phyloP scores from a whole-genome alignment of 805 yeast species.

The Sugiyamaella floridensis region DNA sequence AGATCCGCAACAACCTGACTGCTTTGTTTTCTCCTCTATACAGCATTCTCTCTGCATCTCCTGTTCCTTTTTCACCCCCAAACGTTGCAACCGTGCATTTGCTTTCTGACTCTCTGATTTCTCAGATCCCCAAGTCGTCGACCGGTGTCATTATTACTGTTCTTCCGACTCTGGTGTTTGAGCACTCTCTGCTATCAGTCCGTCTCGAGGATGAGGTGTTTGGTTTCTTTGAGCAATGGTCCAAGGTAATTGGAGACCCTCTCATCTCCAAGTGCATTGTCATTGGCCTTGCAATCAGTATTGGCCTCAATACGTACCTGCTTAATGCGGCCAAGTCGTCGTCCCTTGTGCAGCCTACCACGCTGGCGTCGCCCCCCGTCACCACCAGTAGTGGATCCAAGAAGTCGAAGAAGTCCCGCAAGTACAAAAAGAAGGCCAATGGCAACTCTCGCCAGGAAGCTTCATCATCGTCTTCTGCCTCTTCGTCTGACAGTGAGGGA shows the following conservation, averaged over 20 bases:
- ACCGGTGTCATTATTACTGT: constrained; percentile 31
- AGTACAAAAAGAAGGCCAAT: background rate
- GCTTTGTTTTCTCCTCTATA: background rate
- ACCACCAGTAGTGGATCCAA: constrained; percentile 20
- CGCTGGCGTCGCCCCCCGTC: constrained; percentile 15
- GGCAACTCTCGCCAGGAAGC: background rate
- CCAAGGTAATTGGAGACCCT: constrained; percentile 69
- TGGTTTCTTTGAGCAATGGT: constrained; percentile 46
- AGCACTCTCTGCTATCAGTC: constrained; percentile 33
- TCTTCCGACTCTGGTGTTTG: constrained; percentile 34
- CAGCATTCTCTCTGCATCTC: background rate
- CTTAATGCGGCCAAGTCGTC: constrained; percentile 62
- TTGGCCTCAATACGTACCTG: constrained; percentile 75
- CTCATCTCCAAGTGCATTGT: constrained; percentile 71
- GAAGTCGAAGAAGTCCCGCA: constrained; percentile 14
- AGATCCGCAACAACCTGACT: constrained; percentile 8
- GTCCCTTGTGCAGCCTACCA: constrained; percentile 23
- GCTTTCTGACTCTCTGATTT: constrained; percentile 9
- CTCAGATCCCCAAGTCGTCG: constrained; percentile 10
- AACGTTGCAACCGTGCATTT: background rate
- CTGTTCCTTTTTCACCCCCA: constrained; percentile 1
- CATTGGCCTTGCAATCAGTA: constrained; percentile 63
- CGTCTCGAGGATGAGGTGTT: constrained; percentile 57
- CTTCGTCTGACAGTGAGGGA: constrained; percentile 33
- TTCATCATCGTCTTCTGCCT: background rate